phyloP scores from a whole-genome alignment of 768 basidiomycete genomes.

The Lenzites betulinus region DNA sequence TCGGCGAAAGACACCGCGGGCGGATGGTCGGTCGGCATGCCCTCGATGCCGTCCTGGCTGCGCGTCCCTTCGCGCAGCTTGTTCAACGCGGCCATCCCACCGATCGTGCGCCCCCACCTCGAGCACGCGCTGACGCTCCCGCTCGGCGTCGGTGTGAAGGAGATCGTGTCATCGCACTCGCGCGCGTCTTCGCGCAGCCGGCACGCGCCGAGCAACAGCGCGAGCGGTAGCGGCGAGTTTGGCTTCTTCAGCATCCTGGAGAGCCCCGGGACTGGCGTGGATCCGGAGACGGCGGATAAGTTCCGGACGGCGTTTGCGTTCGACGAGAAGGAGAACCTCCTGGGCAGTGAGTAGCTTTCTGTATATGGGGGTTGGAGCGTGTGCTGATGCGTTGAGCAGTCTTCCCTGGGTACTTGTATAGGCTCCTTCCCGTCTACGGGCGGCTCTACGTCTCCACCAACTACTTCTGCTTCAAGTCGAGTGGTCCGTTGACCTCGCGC shows the following conservation, averaged over 20 bases:
- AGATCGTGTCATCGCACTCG: slow-evolving; percentile 58
- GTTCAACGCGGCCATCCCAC: slow-evolving; percentile 21
- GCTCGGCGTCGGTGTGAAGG: slow-evolving; percentile 46
- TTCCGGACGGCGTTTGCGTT: slow-evolving; percentile 84
- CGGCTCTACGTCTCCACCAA: slow-evolving; percentile 90
- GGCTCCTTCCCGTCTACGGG: slow-evolving; percentile 87
- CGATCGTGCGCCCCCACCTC: slow-evolving; percentile 3
- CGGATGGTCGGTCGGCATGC: slow-evolving; percentile 59
- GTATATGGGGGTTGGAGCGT: background rate
- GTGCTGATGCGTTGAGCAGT: slow-evolving; percentile 47
- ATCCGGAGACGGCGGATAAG: slow-evolving; percentile 68
- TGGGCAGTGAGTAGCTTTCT: slow-evolving; percentile 72
- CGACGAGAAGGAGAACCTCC: slow-evolving; percentile 80
- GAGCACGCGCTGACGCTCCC: slow-evolving; percentile 28
- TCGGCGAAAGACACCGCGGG: slow-evolving; percentile 31
- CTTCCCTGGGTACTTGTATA: slow-evolving; percentile 87
- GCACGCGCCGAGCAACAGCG: slow-evolving; percentile 15
- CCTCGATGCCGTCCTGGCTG: slow-evolving; percentile 27
- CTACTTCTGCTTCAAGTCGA: slow-evolving; percentile 94
- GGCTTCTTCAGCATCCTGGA: slow-evolving; percentile 81
- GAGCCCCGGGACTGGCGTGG: slow-evolving; percentile 58
- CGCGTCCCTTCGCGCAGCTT: slow-evolving; percentile 25
- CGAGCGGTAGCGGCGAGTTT: slow-evolving; percentile 48
- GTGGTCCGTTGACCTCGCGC: slow-evolving; percentile 71
- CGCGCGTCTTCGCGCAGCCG: slow-evolving; percentile 29